Base-by-base conservation (phyloP, 495 filamentous ascomycete species). In the Filosporella fistucella region DNA sequence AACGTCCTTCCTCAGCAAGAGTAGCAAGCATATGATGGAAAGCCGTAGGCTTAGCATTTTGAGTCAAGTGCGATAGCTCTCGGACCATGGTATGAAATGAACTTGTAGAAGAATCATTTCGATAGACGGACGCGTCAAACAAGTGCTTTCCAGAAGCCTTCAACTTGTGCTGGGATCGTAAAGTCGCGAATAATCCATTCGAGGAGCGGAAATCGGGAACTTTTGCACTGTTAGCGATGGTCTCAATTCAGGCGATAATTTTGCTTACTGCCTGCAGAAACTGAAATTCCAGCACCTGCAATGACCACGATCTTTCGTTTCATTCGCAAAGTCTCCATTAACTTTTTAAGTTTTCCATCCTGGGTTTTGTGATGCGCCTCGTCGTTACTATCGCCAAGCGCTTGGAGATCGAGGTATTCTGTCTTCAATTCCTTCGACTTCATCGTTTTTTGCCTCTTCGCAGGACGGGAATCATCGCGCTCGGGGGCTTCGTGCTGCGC, bases 71-170 rank as follows among this genome's bases (percentile, higher is more conserved):
- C 24, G 89, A 89, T 47, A 97, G 76, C 58, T 84, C 80, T 57
- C 91, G 86, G 47, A 98, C 89, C 91, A 98, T 95, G 60, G 84
- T 82, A 64, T 97, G 94, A 71, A 98, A 98, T 3, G 84, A 85
- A 6, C 80, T 81, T 11, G 91, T 97, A 26, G 90, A 82, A 8
- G 76, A 74, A 58, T 95, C 87, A 68, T 91, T 85, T 58, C 87
- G 86, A 68, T 97, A 98, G 49, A 98, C 93, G 2, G 91, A 94
- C 39, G 93, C 93, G 70, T 98, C 93, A 56, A 98, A 97, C 2
- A 98, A 76, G 56, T 95, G 82, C 67, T 98, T 96, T 21, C 93
- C 93, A 0, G 91, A 95, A 18, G 87, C 82, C 65, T 94, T 96
- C 23, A 96, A 70, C 42, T 90, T 91, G 65, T 96, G 88, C 53